Conservation (phyloP, 1,139 yeast genomes). For the Blastobotrys capitulatus region DNA sequence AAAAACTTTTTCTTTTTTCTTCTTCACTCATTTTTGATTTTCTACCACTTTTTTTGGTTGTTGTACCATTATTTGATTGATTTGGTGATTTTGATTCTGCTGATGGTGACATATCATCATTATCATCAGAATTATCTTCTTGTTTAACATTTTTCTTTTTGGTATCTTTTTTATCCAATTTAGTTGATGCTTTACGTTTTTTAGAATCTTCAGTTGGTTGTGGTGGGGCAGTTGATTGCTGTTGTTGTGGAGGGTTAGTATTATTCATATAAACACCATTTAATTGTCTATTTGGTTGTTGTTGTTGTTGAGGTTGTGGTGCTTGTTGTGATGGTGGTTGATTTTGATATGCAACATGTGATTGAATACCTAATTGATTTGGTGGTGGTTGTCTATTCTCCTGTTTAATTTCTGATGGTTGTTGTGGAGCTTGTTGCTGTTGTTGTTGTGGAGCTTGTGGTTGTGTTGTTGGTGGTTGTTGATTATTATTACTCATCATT, state of each 20-base stretch:
- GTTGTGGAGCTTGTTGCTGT: slow-evolving; percentile 8
- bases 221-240: background rate
- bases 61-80: background rate
- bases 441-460: slow-evolving; percentile 8
- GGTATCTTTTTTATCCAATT: slow-evolving; percentile 1
- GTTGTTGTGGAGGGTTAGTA: background rate
- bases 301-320: slow-evolving; percentile 4
- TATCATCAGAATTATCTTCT: slow-evolving; percentile 10
- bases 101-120: background rate
- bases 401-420: too few species aligned
- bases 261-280: background rate
- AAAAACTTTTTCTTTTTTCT: slow-evolving; percentile 72
- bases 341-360: slow-evolving; percentile 5
- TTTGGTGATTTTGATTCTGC: background rate
- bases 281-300: background rate
- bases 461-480: slow-evolving; percentile 1
- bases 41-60: slow-evolving; percentile 19
- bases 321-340: background rate
- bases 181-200: background rate
- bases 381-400: slow-evolving; percentile 9
- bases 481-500: background rate
- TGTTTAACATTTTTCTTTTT: slow-evolving; percentile 13
- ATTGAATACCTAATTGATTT: slow-evolving; percentile 6
- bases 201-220: background rate
- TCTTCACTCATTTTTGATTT: slow-evolving; percentile 41